phyloP scores from a whole-genome alignment of 176 grass and related monocot genomes.

The Bromus sterilis region DNA sequence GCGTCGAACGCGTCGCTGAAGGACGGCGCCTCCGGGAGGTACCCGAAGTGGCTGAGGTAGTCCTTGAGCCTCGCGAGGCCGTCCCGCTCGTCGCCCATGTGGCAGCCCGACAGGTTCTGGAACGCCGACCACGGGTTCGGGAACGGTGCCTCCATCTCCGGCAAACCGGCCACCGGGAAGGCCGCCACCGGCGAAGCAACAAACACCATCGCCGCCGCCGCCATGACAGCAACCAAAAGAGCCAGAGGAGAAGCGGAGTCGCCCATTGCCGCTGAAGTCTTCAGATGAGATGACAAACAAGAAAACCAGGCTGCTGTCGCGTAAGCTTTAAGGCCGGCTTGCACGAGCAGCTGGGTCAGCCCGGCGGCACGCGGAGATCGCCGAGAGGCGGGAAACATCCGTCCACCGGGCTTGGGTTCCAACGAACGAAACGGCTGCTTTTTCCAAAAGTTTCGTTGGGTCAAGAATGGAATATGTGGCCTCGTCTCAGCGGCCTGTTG shows the following conservation, averaged over 20 bases:
- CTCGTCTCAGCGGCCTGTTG: background rate
- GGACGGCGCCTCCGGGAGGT: slow-evolving; percentile 40
- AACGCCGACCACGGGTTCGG: slow-evolving; percentile 78
- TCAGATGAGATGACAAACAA: background rate
- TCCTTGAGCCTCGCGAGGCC: slow-evolving; percentile 62
- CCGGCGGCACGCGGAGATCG: background rate
- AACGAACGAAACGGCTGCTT: background rate
- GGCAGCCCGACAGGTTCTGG: slow-evolving; percentile 86
- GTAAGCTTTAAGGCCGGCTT: slow-evolving; percentile 17
- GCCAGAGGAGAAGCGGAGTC: background rate
- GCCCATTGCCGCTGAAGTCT: background rate
- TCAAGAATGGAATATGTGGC: slow-evolving; percentile 21
- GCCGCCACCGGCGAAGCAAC: background rate
- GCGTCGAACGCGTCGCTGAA: slow-evolving; percentile 61
- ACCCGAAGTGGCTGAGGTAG: slow-evolving; percentile 77
- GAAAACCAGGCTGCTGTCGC: slow-evolving; percentile 4
- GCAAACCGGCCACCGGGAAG: background rate
- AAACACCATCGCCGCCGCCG: background rate
- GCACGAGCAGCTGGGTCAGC: slow-evolving; percentile 4
- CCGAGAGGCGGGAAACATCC: background rate
- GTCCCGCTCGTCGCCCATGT: slow-evolving; percentile 42
- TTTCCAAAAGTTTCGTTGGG: background rate
- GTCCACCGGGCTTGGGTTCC: background rate
- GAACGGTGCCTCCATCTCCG: slow-evolving; percentile 5
- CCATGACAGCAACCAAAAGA: slow-evolving; percentile 7